Evolutionary conservation across 2,329 filamentous ascomycete species (phyloP), one percentile per base, ranked within the genome.

Genomic region (Alternaria novae-zelandiae): DNA sequence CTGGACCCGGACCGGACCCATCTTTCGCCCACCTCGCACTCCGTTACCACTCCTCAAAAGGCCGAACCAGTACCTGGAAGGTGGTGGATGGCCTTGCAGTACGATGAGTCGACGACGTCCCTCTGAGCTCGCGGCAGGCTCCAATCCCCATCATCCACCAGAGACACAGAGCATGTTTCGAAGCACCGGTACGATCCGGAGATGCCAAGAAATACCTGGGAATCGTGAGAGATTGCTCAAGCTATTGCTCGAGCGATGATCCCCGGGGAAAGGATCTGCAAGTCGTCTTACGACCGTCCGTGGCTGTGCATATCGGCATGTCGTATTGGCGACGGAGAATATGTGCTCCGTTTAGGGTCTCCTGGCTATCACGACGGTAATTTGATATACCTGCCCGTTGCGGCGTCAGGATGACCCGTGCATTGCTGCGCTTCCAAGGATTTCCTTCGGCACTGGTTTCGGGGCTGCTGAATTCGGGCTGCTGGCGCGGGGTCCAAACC

Each of bases 211-310:
- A 56, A 41, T 54, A 58, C 47, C 60, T 46, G 69, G 61, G 56
- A 65, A 70, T 71, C 66, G 64, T 62, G 67, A 68, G 61, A 53
- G 57, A 66, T 41, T 54, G 56, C 20, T 50, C 44, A 13, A 23
- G 49, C 36, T 5, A 41, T 41, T 41, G 36, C 36, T 41, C 36
- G 17, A 50, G 36, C 45, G 30, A 54, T 57, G 61, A 53, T 58
- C 50, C 59, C 64, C 23, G 60, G 70, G 60, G 70, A 58, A 61
- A 71, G 28, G 71, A 71, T 74, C 70, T 64, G 68, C 70, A 61
- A 12, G 17, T 4, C 50, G 58, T 63, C 56, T 55, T 50, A 63
- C 50, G 51, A 28, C 43, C 43, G 58, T 26, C 50, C 41, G 50
- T 54, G 50, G 57, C 53, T 60, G 51, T 45, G 36, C 45, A 45